Evolutionary conservation across 805 yeast species (phyloP).

Genomic region (Candida peoriensis): DNA sequence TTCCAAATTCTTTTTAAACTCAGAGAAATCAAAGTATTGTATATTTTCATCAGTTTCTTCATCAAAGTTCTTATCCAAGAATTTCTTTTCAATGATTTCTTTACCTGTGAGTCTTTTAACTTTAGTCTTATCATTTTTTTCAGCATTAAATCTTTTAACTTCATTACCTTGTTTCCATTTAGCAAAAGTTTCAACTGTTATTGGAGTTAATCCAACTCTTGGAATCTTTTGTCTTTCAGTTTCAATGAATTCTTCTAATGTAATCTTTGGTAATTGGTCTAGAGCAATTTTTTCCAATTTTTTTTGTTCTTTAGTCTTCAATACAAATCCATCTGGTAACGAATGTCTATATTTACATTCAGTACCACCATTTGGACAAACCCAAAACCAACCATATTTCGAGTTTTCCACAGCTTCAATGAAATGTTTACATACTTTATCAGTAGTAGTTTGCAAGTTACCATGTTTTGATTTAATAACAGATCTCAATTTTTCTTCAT

Average conservation of each 20-base stretch:
- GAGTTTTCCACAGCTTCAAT: conserved; percentile 97
- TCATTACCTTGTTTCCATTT: conserved; percentile 77
- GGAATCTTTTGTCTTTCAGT: conserved; percentile 86
- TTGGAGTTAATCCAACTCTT: conserved; percentile 69
- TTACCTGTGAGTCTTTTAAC: conserved; percentile 54
- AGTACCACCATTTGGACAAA: conserved; percentile 90
- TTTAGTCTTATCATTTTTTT: conserved; percentile 33
- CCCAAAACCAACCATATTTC: conserved; percentile 99
- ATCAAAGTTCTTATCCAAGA: conserved; percentile 48
- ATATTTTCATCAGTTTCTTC: conserved; percentile 40
- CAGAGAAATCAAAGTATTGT: conserved; percentile 38
- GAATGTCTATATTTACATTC: conserved; percentile 94
- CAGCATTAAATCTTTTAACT: conserved; percentile 45
- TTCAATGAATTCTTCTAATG: conserved; percentile 93
- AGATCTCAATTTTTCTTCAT: conserved; percentile 85
- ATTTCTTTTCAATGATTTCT: conserved; percentile 61
- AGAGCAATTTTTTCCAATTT: conserved; percentile 80
- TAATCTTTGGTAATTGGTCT: conserved; percentile 81
- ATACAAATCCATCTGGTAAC: conserved; percentile 92
- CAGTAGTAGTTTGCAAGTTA: conserved; percentile 89
- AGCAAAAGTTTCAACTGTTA: conserved; percentile 72
- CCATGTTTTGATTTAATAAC: conserved; percentile 93
- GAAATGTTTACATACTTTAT: conserved; percentile 87
- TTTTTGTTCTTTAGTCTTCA: conserved; percentile 96
- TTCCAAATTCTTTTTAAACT: conserved; percentile 32